Base-by-base conservation (phyloP, 2,329 filamentous ascomycete genomes). In the Colletotrichum echinochloae region DNA sequence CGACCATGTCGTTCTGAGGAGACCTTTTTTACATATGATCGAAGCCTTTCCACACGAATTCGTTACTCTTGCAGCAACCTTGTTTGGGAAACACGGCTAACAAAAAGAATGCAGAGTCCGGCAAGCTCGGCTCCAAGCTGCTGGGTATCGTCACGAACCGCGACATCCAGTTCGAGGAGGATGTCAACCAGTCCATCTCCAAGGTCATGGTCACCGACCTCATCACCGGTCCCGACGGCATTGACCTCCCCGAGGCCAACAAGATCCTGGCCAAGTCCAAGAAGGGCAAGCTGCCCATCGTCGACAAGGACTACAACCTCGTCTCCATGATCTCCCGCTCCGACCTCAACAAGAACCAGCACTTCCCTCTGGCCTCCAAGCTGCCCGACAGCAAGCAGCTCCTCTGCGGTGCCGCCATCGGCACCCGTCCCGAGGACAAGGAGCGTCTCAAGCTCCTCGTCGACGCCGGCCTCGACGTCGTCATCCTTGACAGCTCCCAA, bases 111-210 rank as follows among this genome's bases (percentile, higher is more conserved):
- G 76, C 78, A 99, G 97, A 98, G 84, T 90, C 90, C 77, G 97
- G 96, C 78, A 95, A 92, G 78, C 91, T 99, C 71, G 94, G 94
- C 77, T 98, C 96, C 75, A 98, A 97, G 86, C 92, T 99, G 64
- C 86, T 99, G 75, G 96, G 96, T 78, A 99, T 99, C 79, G 94
- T 99, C 80, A 99, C 97, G 72, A 97, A 96, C 83, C 93, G 96
- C 79, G 96, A 99, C 81, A 95, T 98, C 73, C 96, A 99, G 83
- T 99, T 99, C 84, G 95, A 98, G 84, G 90, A 92, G 73, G 88
- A 95, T 75, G 81, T 87, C 71, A 83, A 87, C 73, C 89, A 91
- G 77, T 86, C 93, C 26, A 93, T 99, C 74, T 92, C 93, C 72
- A 89, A 91, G 73, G 94, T 98, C 83, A 99, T 99, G 96, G 94